These are phyloP conservation scores for Basidioascus undulatus DNA, from an alignment of 768 basidiomycete species.

Conservation along the genomic window DNA sequence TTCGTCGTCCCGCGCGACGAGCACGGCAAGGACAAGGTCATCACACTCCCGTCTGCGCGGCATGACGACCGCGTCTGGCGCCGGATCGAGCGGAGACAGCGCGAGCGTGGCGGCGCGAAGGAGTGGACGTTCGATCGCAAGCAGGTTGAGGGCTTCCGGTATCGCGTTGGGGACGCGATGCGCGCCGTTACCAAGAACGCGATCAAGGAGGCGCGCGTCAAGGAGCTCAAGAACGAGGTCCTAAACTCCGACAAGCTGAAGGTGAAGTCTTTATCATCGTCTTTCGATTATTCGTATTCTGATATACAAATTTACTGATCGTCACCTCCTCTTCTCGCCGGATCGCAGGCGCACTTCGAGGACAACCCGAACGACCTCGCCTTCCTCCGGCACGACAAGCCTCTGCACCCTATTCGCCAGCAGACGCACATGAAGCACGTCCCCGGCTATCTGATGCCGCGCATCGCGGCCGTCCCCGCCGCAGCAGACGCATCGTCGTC, in stretches of 20 bases:
- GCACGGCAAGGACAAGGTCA: conserved; percentile 21
- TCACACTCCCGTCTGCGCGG: no score
- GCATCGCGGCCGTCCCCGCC: conserved; percentile 34
- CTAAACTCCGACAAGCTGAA: conserved; percentile 91
- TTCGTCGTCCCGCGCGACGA: conserved; percentile 38
- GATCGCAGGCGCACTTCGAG: conserved; percentile 85
- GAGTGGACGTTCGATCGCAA: conserved; percentile 89
- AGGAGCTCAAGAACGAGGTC: conserved; percentile 79
- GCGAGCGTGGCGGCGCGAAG: conserved; percentile 48
- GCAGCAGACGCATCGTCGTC: conserved; percentile 15
- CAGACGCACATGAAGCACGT: conserved; percentile 92
- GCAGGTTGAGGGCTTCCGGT: conserved; percentile 90
- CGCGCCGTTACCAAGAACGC: conserved; percentile 63
- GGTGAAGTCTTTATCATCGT: conserved; percentile 25
- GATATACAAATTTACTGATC: conserved; percentile 1
- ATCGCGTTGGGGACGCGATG: conserved; percentile 91
- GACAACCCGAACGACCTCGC: conserved; percentile 86
- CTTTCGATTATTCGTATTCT: not conserved
- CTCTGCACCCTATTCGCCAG: conserved; percentile 65
- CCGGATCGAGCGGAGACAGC: conserved; percentile 54
- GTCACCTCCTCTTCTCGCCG: not conserved
- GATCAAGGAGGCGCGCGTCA: conserved; percentile 72
- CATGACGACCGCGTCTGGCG: conserved; percentile 59
- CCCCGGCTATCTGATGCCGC: conserved; percentile 73
- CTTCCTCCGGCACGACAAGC: conserved; percentile 79